These are phyloP conservation scores for Acanthochlamys bracteata DNA, from an alignment of 106 monocot species.

Conservation along the genomic window DNA sequence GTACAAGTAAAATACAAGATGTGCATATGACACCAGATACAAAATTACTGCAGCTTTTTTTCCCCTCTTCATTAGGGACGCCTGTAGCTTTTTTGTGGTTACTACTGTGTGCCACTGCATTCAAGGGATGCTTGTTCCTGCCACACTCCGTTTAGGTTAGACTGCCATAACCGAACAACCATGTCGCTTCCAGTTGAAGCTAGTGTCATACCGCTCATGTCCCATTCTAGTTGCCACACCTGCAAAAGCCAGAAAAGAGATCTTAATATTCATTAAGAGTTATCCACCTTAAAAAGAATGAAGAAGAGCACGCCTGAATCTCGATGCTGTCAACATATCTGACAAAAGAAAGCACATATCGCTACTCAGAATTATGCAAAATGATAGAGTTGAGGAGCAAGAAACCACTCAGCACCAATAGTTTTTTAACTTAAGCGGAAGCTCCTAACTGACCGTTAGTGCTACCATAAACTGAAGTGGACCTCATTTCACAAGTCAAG, in stretches of 20 bases:
- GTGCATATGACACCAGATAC: no score
- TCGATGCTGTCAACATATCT: no score
- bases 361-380: no score
- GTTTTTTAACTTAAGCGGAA: no score
- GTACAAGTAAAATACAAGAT: no score
- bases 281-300: neutral
- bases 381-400: no score
- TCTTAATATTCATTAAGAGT: neutral
- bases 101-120: conserved; percentile 31
- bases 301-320: neutral
- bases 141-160: conserved; percentile 88
- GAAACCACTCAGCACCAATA: no score
- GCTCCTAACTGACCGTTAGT: no score
- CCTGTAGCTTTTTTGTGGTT: no score
- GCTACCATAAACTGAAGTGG: neutral
- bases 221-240: conserved; percentile 78
- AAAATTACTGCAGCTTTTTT: no score
- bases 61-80: no score
- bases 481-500: neutral
- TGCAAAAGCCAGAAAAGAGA: conserved; percentile 1
- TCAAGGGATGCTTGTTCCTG: conserved; percentile 80
- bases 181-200: conserved; percentile 80
- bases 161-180: conserved; percentile 86
- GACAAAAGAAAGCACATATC: no score
- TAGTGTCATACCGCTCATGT: conserved; percentile 92